Evolutionary conservation across 345 rosid genomes (phyloP).

Genomic region (Gossypium turneri): DNA sequence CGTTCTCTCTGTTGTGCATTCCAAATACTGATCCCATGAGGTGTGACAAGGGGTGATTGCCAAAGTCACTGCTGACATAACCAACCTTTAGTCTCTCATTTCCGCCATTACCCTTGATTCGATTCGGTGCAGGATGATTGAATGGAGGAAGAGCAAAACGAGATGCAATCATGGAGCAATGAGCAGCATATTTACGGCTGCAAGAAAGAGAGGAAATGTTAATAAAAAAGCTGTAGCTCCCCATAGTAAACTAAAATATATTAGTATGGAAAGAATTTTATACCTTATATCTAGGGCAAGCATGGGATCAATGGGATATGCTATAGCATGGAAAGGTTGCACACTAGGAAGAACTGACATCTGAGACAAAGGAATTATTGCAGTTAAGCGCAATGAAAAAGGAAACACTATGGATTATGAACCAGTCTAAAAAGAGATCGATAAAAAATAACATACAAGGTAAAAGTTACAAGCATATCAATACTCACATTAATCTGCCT

Average conservation of each 20-base stretch:
- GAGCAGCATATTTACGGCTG: conserved; percentile 96
- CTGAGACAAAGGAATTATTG: conserved; percentile 35
- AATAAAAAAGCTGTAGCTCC: conserved; percentile 10
- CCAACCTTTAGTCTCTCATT: conserved; percentile 79
- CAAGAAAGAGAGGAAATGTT: conserved; percentile 14
- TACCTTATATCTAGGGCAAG: conserved; percentile 98
- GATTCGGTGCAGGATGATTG: conserved; percentile 58
- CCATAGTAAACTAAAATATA: not conserved
- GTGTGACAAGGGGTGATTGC: conserved; percentile 96
- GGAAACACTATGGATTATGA: not conserved
- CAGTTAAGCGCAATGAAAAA: conserved; percentile 1
- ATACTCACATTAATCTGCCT: conserved; percentile 78
- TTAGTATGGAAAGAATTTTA: conserved; percentile 5
- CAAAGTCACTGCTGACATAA: conserved; percentile 96
- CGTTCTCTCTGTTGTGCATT: conserved; percentile 80
- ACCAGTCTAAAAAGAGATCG: not conserved
- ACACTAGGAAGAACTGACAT: conserved; percentile 91
- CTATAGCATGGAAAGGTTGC: conserved; percentile 99
- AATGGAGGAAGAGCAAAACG: conserved; percentile 82
- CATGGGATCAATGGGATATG: conserved; percentile 93
- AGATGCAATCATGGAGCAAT: conserved; percentile 83
- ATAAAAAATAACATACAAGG: not conserved
- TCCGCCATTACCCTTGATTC: conserved; percentile 57
- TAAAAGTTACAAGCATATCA: not conserved
- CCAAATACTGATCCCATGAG: conserved; percentile 99